Evolutionary conservation across 495 filamentous ascomycete species (phyloP), one percentile per base, ranked within the genome.

Genomic region (Tuber umbilicatum): DNA sequence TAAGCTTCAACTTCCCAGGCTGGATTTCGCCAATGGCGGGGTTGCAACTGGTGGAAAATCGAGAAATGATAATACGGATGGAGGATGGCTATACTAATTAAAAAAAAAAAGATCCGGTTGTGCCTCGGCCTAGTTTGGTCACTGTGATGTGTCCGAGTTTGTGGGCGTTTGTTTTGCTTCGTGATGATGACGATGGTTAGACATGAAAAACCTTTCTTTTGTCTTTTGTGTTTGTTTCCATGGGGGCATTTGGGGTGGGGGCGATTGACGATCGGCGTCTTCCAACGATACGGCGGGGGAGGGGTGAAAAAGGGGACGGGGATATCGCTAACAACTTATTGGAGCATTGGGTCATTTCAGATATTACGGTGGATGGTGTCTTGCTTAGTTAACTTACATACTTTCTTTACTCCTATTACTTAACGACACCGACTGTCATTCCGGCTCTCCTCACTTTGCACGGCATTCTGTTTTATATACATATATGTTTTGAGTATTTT

Each of bases 21-120:
- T 79, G 76, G 78, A 76, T 50, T 79, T 79, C 27, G 77, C 71
- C 31, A 76, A 74, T 19, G 60, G 72, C 67, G 74, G 69, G 55
- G 68, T 76, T 72, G 72, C 73, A 31, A 69, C 41, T 37, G 71
- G 78, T 41, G 50, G 72, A 31, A 64, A 17, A 19, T 64, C 55
- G 55, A 64, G 55, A 35, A 64, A 64, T 64, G 55, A 64, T 64
- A 14, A 16, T 31, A 64, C 55, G 12, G 55, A 64, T 72, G 76
- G 69, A 41, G 77, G 76, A 64, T 79, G 77, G 77, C 72, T 79
- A n/a, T 79, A 79, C 55, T 79, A 37, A 74, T 39, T 64, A 64
- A 14, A 14, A n/a, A n/a, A n/a, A n/a, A n/a, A n/a, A n/a, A n/a
- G 27, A 17, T 31, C 12, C 27, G 27, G 27, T 17, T 64, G 31